Evolutionary conservation across 352 stramenopile genomes (phyloP), one percentile per base, ranked within the genome.

Genomic region (Lagenidium sp.): DNA sequence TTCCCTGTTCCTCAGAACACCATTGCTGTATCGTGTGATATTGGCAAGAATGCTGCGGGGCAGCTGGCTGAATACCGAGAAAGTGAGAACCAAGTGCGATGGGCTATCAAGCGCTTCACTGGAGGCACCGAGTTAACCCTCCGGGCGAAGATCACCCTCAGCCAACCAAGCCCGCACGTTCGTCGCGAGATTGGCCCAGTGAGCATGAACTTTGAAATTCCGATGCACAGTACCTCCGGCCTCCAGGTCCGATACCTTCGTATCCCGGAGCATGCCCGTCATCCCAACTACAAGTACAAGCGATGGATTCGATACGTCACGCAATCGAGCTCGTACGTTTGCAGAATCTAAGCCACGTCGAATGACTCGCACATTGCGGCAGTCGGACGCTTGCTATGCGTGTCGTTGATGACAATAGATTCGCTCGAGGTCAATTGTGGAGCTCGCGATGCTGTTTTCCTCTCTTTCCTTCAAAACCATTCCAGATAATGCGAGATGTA

Each of bases 271-370:
- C 84, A 96, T 58, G 93, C 75, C 42, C 76, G 76, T 43, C 74
- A 97, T 63, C 95, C 94, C 41, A 97, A 95, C 58, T 99, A 99
- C 75, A 97, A 95, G 54, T 97, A 97, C 45, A 98, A 98, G 73
- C 83, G 95, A 65, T 99, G 96, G 95, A 95, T 99, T 39, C 85
- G 96, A 56, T 99, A 99, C 70, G 95, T 99, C 36, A 99, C 97
- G 49, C 94, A 98, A 73, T 97, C 87, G 50, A 97, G 75, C 63
- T 98, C 89, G 30, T 99, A 98, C 81, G 93, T 98, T 44, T 98
- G 93, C 69, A 75, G 95, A 51, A 87, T 98, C 65, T 98, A 95
- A 76, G 2, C n/a, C n/a, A n/a, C n/a, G n/a, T n/a, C n/a, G n/a
- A n/a, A n/a, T n/a, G n/a, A n/a, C n/a, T n/a, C n/a, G n/a, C n/a